Percentiles rank a stretch among this genome's conserved stretches.
Conservation (phyloP, 2,329 filamentous ascomycete species). For the Xylaria digitata region DNA sequence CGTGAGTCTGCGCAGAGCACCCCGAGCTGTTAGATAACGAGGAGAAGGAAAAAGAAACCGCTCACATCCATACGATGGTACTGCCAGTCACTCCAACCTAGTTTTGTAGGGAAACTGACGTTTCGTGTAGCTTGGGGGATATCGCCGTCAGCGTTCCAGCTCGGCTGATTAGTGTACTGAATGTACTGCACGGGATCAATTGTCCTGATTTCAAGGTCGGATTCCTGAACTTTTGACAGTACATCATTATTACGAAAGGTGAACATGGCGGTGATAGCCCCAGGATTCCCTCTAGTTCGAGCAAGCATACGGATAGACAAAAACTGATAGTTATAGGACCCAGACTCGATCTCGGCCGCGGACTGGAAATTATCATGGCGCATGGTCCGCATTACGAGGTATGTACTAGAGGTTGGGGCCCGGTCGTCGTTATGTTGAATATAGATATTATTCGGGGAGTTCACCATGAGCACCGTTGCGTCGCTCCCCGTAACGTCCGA, state of each 20-base stretch:
- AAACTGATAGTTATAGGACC: constrained; percentile 50
- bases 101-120: constrained; percentile 51
- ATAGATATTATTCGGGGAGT: constrained; percentile 57
- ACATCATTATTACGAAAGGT: constrained; percentile 55
- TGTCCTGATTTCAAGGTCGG: constrained; percentile 57
- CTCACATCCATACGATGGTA: constrained; percentile 59
- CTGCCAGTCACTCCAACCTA: constrained; percentile 61
- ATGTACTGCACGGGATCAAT: constrained; percentile 51
- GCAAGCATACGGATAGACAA: constrained; percentile 62
- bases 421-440: constrained; percentile 56
- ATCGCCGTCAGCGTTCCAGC: constrained; percentile 56
- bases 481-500: constrained; percentile 46
- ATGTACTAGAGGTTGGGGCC: constrained; percentile 53
- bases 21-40: background rate
- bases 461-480: constrained; percentile 54
- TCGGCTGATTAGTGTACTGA: constrained; percentile 65
- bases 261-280: constrained; percentile 64
- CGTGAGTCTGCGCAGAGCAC: background rate
- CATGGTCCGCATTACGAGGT: constrained; percentile 60
- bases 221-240: constrained; percentile 50
- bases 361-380: constrained; percentile 59
- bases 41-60: background rate
- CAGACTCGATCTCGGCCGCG: constrained; percentile 60
- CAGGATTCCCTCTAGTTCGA: constrained; percentile 59
- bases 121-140: constrained; percentile 56